A percentile compares a stretch with the other conserved stretches of the same genome.
phyloP scores from a whole-genome alignment of 1,284 basidiomycete species.

The Lentinula novae-zelandiae region DNA sequence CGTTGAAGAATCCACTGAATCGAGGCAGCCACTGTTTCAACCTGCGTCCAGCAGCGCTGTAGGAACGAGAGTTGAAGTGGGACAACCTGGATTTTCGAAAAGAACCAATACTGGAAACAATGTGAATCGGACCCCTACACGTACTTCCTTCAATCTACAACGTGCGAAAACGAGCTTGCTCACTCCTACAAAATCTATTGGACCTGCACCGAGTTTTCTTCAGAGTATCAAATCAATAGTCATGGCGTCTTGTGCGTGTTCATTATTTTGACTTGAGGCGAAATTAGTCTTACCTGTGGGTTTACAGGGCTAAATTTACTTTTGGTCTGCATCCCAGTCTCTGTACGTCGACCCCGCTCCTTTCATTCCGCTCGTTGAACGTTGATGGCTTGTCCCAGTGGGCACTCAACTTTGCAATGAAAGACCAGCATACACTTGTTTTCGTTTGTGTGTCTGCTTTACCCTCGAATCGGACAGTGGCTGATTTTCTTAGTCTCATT shows the following conservation, averaged over 20 bases:
- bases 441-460: conserved; percentile 60
- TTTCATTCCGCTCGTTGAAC: neutral
- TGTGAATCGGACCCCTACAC: neutral
- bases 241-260: conserved; percentile 46
- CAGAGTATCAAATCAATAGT: conserved; percentile 47
- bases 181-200: conserved; percentile 33
- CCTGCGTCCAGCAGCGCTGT: neutral
- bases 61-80: neutral
- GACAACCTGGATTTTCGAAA: neutral
- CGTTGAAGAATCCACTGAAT: neutral
- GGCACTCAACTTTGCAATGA: conserved; percentile 64
- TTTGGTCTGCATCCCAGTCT: conserved; percentile 50
- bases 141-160: conserved; percentile 12
- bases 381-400: conserved; percentile 41
- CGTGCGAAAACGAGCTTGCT: conserved; percentile 22
- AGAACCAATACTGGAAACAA: neutral
- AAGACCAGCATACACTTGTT: conserved; percentile 51
- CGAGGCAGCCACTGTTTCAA: neutral
- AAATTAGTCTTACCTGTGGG: conserved; percentile 4
- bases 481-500: conserved; percentile 52
- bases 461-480: neutral
- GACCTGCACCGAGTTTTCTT: conserved; percentile 36
- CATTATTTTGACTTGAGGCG: neutral
- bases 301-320: conserved; percentile 60
- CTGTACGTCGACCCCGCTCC: conserved; percentile 39